phyloP scores from a whole-genome alignment of 2,329 filamentous ascomycete genomes.

The Nothopassalora personata region DNA sequence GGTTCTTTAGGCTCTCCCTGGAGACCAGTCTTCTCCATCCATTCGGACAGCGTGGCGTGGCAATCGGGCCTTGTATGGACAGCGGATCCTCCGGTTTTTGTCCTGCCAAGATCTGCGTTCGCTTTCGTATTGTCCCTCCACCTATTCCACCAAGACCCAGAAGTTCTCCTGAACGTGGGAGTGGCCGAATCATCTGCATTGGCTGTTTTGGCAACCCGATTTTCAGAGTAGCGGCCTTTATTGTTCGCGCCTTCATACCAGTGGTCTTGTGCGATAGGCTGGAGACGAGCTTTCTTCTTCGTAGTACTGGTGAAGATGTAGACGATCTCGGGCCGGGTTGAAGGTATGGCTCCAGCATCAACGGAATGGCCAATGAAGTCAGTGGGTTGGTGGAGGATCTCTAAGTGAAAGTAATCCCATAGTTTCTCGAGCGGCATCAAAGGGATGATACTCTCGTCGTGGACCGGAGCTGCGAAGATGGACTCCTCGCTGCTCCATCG shows the following conservation, averaged over 20 bases:
- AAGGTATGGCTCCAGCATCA: conserved; percentile 1
- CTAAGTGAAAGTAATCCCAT: background rate
- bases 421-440: conserved; percentile 1
- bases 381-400: background rate
- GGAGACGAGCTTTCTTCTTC: background rate
- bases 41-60: background rate
- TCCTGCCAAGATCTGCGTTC: background rate
- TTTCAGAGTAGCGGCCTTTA: background rate
- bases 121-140: conserved; percentile 3
- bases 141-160: conserved; percentile 4
- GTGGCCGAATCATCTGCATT: background rate
- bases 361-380: background rate
- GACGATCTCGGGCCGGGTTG: conserved; percentile 1
- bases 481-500: background rate
- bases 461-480: conserved; percentile 1
- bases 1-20: conserved; percentile 1
- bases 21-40: conserved; percentile 2
- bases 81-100: background rate
- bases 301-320: background rate
- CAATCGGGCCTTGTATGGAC: background rate
- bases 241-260: background rate
- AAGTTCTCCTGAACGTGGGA: background rate
- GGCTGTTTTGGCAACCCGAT: background rate
- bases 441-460: background rate
- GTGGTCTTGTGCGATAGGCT: background rate